Evolutionary conservation across 495 filamentous ascomycete species (phyloP), one percentile per base, ranked within the genome.

Genomic region (Hypoxylon trugodes): DNA sequence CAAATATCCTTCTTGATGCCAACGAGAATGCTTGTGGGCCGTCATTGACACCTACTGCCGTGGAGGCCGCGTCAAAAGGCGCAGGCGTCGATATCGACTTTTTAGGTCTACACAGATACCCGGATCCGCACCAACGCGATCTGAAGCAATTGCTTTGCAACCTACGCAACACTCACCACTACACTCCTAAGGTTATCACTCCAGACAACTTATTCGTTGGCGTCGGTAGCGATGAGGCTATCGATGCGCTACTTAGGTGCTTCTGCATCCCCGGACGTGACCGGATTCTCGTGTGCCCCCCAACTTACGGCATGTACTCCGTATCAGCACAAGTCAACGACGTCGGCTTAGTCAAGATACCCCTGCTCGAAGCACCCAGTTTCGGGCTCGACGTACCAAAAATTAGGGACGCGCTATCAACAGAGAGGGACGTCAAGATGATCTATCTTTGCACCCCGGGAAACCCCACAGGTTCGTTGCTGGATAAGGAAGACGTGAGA

Each of bases 11-110:
- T 24, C 90, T 98, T 56, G 95, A 98, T 71, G 95, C 96, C 55
- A 98, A 98, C 66, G 95, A 98, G 76, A 98, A 98, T 72, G 93
- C 95, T 48, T 97, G 89, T 75, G 95, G 96, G 1, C 93, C 95
- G 1, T 84, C 87, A 10, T 71, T 82, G 49, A 48, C 65, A 10
- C 49, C 72, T 33, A 46, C 57, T n/a, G 57, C 45, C 32, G 64
- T 61, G 22, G 62, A 74, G 19, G 46, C 61, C 33, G 59, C 69
- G 28, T 42, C 71, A 3, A 60, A 45, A 16, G 49, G 41, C 19
- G 37, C 62, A 15, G 71, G 58, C 5, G 69, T 77, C 12, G 69
- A 81, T 40, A 81, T 93, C 40, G 87, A 96, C 77, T 82, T 94
- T 54, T 73, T 89, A 37, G 85, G 90, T 33, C 81, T 98, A 66